Evolutionary conservation across 768 basidiomycete species (phyloP).

Genomic region (Tephrocybe sp.): DNA sequence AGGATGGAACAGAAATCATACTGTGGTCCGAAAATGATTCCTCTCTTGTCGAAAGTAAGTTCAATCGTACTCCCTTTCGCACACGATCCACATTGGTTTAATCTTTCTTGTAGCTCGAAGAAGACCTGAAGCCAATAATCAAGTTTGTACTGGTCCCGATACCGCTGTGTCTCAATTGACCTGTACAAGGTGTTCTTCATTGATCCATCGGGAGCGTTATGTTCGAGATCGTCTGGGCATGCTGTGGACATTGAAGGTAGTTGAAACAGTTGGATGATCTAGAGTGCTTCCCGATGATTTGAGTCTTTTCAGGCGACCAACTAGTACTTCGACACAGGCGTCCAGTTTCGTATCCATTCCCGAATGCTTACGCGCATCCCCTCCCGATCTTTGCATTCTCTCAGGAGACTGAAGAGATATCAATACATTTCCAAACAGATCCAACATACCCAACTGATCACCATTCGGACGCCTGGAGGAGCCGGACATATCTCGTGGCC

Average conservation of each 20-base stretch:
- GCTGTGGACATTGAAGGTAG: slow-evolving; percentile 79
- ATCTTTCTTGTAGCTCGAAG: slow-evolving; percentile 51
- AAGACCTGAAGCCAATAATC: slow-evolving; percentile 70
- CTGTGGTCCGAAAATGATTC: slow-evolving; percentile 75
- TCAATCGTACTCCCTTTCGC: not conserved
- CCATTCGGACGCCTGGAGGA: slow-evolving; percentile 51
- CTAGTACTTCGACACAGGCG: slow-evolving; percentile 77
- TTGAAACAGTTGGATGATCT: not conserved
- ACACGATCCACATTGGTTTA: not conserved
- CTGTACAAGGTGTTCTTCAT: slow-evolving; percentile 75
- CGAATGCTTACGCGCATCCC: slow-evolving; percentile 76
- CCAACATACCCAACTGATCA: slow-evolving; percentile 54
- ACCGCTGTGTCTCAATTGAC: not conserved
- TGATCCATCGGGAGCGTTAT: slow-evolving; percentile 73
- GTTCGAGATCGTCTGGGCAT: slow-evolving; percentile 78
- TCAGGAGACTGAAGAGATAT: slow-evolving; percentile 54
- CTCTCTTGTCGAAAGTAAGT: slow-evolving; percentile 76
- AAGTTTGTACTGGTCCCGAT: slow-evolving; percentile 40
- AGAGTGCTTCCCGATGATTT: not conserved
- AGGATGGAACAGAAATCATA: slow-evolving; percentile 62
- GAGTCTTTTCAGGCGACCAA: slow-evolving; percentile 46
- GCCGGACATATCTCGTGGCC: slow-evolving; percentile 60
- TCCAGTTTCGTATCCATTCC: slow-evolving; percentile 75
- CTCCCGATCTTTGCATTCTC: slow-evolving; percentile 70
- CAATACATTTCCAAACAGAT: slow-evolving; percentile 59